A percentile compares a stretch with the other conserved stretches of the same genome.
Evolutionary conservation across 176 grass and related monocot genomes (phyloP).

Genomic region (Pontederia crassipes): DNA sequence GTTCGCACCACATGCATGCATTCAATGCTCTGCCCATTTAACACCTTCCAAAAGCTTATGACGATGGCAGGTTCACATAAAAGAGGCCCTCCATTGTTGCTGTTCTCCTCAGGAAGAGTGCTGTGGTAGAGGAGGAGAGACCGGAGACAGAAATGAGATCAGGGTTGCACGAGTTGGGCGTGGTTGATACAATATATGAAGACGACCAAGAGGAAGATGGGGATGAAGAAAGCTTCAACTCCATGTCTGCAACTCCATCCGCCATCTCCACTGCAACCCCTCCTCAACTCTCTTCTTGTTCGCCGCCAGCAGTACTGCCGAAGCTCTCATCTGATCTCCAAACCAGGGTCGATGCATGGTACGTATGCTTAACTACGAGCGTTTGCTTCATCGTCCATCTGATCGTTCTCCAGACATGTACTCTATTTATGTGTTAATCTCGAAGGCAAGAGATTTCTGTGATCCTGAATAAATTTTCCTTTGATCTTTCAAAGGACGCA

Average conservation of each 20-base stretch:
- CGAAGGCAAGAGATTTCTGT: no score
- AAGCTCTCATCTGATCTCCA: constrained; percentile 21
- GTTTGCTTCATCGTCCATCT: no score
- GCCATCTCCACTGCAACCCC: constrained; percentile 24
- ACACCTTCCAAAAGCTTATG: constrained; percentile 16
- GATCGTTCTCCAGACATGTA: not conserved
- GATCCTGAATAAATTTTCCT: not conserved
- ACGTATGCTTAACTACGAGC: not conserved
- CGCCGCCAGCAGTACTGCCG: not conserved
- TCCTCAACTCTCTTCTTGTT: constrained; percentile 15
- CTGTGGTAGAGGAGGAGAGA: not conserved
- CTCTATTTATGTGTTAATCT: no score
- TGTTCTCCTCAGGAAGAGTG: not conserved
- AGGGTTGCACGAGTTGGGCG: constrained; percentile 66
- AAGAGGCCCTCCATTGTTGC: no score
- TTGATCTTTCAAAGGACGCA: constrained; percentile 36
- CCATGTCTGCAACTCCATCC: constrained; percentile 32
- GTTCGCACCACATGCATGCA: constrained; percentile 62
- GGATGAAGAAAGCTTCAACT: constrained; percentile 35
- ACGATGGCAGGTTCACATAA: constrained; percentile 11
- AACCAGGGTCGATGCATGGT: constrained; percentile 6
- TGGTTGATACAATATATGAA: constrained; percentile 97
- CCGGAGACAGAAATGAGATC: constrained; percentile 29
- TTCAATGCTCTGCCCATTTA: constrained; percentile 69
- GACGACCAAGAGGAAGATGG: constrained; percentile 64